These are phyloP conservation scores for Verticillium zaregamsianum DNA, from an alignment of 2,329 filamentous ascomycete genomes.

Conservation along the genomic window DNA sequence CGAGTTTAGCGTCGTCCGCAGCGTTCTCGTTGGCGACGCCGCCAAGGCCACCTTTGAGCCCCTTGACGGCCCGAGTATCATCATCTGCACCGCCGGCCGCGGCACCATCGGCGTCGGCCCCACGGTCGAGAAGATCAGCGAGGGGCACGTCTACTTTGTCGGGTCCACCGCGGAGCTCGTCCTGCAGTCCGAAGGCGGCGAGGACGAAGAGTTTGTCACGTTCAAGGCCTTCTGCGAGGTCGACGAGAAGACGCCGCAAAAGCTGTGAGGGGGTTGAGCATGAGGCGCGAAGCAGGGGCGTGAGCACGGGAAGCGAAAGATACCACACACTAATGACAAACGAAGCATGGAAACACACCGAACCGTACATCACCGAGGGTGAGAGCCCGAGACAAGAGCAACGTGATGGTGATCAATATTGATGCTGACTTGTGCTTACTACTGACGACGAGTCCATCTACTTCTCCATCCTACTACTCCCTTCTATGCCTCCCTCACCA, in stretches of 20 bases:
- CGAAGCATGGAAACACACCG: not conserved
- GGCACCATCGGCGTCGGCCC: constrained; percentile 83
- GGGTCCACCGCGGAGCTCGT: constrained; percentile 83
- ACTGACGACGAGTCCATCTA: not conserved
- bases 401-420: not conserved
- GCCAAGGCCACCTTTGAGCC: constrained; percentile 86
- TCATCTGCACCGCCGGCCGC: constrained; percentile 82
- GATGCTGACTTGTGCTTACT: not conserved
- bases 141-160: constrained; percentile 77
- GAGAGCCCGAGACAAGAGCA: too few species aligned
- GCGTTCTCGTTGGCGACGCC: constrained; percentile 64
- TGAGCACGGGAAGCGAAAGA: not conserved
- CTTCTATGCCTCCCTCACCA: not conserved
- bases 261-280: constrained; percentile 15
- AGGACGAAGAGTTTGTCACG: constrained; percentile 71
- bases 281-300: not conserved
- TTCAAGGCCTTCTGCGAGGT: constrained; percentile 96
- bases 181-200: constrained; percentile 60
- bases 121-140: constrained; percentile 69
- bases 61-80: constrained; percentile 82
- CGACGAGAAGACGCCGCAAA: constrained; percentile 37
- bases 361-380: not conserved
- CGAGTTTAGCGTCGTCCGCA: constrained; percentile 87
- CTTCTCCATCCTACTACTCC: not conserved
- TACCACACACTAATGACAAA: not conserved